phyloP scores from a whole-genome alignment of 768 basidiomycete species.

The Auricularia cornea region DNA sequence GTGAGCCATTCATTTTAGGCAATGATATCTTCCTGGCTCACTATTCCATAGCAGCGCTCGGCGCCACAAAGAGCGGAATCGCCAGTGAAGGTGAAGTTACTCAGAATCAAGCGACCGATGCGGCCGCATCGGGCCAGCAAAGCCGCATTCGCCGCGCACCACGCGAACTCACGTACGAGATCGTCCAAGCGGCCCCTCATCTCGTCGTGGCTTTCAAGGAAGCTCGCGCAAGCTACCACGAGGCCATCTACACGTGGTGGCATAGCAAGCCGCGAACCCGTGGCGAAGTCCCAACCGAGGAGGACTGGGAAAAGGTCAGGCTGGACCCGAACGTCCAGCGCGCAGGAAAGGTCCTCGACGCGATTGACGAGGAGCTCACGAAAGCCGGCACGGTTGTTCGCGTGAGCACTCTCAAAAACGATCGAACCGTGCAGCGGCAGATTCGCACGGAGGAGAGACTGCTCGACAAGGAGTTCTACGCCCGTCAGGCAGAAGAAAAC shows the following conservation, averaged over 20 bases:
- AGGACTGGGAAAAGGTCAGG: neutral
- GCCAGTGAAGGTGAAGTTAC: neutral
- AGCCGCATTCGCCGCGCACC: neutral
- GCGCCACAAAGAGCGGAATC: neutral
- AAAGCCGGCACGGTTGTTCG: neutral
- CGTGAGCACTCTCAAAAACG: neutral
- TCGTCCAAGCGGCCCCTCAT: neutral
- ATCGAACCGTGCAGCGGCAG: neutral
- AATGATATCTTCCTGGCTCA: no score
- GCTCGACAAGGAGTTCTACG: neutral
- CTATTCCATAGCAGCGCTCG: neutral
- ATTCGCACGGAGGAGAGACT: neutral
- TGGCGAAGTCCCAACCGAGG: neutral
- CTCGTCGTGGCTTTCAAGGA: neutral
- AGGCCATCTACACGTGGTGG: neutral
- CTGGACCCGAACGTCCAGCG: neutral
- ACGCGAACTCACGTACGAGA: neutral
- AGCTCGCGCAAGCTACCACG: neutral
- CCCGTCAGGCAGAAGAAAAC: neutral
- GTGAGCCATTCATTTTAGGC: no score
- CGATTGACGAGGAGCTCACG: neutral
- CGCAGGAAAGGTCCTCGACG: neutral
- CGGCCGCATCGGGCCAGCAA: neutral
- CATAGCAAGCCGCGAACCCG: neutral
- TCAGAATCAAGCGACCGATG: neutral